Conservation (phyloP, 2,329 filamentous ascomycete genomes). For the Uncinocarpus reesii region DNA sequence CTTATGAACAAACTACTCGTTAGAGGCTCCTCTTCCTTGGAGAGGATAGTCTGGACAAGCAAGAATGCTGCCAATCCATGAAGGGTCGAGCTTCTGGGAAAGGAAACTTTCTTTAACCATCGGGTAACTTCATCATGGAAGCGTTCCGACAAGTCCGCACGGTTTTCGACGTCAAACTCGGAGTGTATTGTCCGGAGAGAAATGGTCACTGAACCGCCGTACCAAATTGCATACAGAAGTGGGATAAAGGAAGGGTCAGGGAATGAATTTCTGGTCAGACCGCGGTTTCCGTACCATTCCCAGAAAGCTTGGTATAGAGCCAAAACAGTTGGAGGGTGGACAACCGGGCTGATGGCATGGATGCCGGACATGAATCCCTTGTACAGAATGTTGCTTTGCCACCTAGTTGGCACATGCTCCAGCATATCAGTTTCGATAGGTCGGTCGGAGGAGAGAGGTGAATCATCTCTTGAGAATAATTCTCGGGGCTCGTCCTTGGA, state of each 20-base stretch:
- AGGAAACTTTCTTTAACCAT: slow-evolving; percentile 35
- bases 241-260: slow-evolving; percentile 37
- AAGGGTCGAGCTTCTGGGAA: slow-evolving; percentile 38
- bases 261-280: slow-evolving; percentile 29
- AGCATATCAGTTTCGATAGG: slow-evolving; percentile 34
- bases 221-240: slow-evolving; percentile 40
- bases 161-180: slow-evolving; percentile 30
- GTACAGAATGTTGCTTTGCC: slow-evolving; percentile 39
- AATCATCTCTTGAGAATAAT: slow-evolving; percentile 22
- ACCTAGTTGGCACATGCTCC: slow-evolving; percentile 33
- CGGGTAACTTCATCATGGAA: slow-evolving; percentile 37
- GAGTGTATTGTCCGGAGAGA: slow-evolving; percentile 34
- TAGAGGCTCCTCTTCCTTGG: slow-evolving; percentile 41
- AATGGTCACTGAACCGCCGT: slow-evolving; percentile 38
- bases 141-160: slow-evolving; percentile 29
- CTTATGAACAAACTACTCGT: slow-evolving; percentile 41
- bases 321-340: slow-evolving; percentile 36
- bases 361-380: slow-evolving; percentile 40
- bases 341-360: slow-evolving; percentile 37
- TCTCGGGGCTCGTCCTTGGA: slow-evolving; percentile 6
- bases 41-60: slow-evolving; percentile 38
- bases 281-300: slow-evolving; percentile 36
- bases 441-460: slow-evolving; percentile 28
- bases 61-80: slow-evolving; percentile 40
- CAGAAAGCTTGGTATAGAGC: slow-evolving; percentile 37